Conservation (phyloP, 495 filamentous ascomycete species). For the Tuber aestivum region DNA sequence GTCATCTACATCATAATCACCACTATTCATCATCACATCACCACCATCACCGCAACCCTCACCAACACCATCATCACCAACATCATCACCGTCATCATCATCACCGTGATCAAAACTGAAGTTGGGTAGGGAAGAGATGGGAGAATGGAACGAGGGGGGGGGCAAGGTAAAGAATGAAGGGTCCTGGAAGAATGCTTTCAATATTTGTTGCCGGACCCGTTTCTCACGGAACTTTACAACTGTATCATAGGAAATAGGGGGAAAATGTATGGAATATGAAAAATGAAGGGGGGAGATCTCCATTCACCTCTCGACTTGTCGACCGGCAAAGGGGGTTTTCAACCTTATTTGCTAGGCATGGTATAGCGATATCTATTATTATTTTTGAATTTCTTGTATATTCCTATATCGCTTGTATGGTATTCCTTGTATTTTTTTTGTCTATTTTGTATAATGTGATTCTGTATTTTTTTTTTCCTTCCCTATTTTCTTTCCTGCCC, state of each 20-base stretch:
- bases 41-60: background rate
- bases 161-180: background rate
- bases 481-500: slow-evolving; percentile 22
- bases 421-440: background rate
- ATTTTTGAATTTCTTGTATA: background rate
- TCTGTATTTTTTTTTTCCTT: background rate
- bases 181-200: background rate
- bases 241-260: background rate
- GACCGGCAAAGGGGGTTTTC: background rate
- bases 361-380: background rate
- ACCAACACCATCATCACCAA: background rate
- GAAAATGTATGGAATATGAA: background rate
- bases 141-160: background rate
- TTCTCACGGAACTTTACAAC: background rate
- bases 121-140: background rate
- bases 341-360: background rate
- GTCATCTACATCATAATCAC: background rate
- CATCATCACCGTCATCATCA: too few relatives aligned
- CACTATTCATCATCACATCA: background rate
- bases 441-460: background rate
- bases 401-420: background rate
- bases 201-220: background rate
- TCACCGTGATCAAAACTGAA: too few relatives aligned
- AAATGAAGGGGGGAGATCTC: background rate
- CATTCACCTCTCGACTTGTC: background rate